A percentile compares a stretch with the other conserved stretches of the same genome.
These are phyloP conservation scores for Apophysomyces variabilis DNA, from an alignment of 371 early-diverging fungal genomes.

Conservation along the genomic window DNA sequence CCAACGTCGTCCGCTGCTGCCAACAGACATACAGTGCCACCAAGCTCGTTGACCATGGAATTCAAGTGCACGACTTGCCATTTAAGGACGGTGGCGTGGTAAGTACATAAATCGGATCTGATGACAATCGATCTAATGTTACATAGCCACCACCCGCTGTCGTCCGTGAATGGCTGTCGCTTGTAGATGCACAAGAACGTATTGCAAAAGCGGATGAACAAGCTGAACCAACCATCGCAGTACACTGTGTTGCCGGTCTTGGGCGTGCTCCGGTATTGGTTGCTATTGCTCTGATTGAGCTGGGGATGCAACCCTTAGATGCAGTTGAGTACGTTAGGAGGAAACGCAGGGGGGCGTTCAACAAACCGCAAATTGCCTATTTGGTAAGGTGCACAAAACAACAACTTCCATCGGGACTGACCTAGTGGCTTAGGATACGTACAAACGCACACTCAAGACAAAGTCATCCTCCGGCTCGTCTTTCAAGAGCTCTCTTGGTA, in stretches of 20 bases:
- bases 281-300: slow-evolving; percentile 82
- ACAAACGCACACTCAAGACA: slow-evolving; percentile 38
- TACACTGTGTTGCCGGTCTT: slow-evolving; percentile 87
- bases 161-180: slow-evolving; percentile 72
- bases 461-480: slow-evolving; percentile 25
- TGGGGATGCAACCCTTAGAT: slow-evolving; percentile 78
- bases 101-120: slow-evolving; percentile 17
- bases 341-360: slow-evolving; percentile 83
- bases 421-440: slow-evolving; percentile 30
- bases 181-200: slow-evolving; percentile 58
- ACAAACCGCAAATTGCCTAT: slow-evolving; percentile 77
- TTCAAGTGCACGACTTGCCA: slow-evolving; percentile 80
- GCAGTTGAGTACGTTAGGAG: slow-evolving; percentile 75
- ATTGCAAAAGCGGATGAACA: slow-evolving; percentile 28
- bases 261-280: slow-evolving; percentile 76
- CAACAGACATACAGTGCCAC: slow-evolving; percentile 82
- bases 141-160: slow-evolving; percentile 69
- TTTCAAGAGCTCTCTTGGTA: slow-evolving; percentile 28
- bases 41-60: slow-evolving; percentile 57
- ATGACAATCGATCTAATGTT: neutral
- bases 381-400: slow-evolving; percentile 55
- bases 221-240: slow-evolving; percentile 69
- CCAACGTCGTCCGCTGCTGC: slow-evolving; percentile 88
- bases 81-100: slow-evolving; percentile 82
- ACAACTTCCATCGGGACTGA: slow-evolving; percentile 13